phyloP scores from a whole-genome alignment of 345 rosid genomes.

The Linum tenue region DNA sequence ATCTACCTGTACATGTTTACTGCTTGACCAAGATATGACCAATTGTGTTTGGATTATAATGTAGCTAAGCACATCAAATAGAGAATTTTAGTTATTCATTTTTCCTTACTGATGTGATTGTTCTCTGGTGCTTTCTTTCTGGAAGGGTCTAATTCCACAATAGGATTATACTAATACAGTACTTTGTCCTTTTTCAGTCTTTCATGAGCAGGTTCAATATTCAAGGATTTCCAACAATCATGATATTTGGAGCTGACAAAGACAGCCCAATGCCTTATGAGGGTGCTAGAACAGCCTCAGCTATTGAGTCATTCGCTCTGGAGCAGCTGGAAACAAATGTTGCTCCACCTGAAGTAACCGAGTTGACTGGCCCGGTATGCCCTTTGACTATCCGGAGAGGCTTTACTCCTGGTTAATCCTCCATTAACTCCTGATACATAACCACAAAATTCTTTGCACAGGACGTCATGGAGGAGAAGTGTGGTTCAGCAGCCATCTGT shows the following conservation, averaged over 20 bases:
- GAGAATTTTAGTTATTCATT: no score
- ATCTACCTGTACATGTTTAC: no score
- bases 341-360: constrained; percentile 83
- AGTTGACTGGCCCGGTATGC: constrained; percentile 67
- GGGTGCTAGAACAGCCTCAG: constrained; percentile 86
- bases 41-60: no score
- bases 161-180: no score
- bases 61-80: no score
- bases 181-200: constrained; percentile 42
- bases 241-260: constrained; percentile 89
- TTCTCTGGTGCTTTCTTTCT: no score
- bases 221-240: constrained; percentile 92
- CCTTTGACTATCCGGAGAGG: constrained; percentile 12
- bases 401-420: constrained; percentile 4
- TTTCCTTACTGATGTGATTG: no score
- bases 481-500: constrained; percentile 90
- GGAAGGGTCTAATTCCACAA: no score
- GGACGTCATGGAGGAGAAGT: constrained; percentile 85
- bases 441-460: constrained; percentile 14
- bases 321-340: constrained; percentile 76
- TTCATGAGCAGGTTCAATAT: constrained; percentile 85
- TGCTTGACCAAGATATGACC: no score
- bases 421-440: neutral
- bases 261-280: constrained; percentile 69
- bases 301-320: constrained; percentile 78